Conservation (phyloP, 2,329 filamentous ascomycete genomes). For the Bimuria novae-zelandiae region DNA sequence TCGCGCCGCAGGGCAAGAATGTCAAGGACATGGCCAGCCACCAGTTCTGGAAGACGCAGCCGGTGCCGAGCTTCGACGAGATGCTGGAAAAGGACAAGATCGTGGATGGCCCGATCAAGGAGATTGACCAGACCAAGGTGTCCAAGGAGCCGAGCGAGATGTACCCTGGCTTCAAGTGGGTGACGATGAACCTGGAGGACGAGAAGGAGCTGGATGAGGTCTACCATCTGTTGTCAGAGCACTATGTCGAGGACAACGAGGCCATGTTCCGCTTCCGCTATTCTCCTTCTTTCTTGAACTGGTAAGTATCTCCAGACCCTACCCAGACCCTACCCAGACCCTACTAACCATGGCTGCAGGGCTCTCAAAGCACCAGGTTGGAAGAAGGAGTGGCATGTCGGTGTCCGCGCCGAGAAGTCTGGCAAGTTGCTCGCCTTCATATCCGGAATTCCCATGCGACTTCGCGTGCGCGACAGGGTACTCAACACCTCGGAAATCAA, state of each 20-base stretch:
- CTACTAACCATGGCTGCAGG: slow-evolving; percentile 55
- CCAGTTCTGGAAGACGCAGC: slow-evolving; percentile 99
- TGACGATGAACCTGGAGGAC: slow-evolving; percentile 81
- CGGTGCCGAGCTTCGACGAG: slow-evolving; percentile 78
- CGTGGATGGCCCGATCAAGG: slow-evolving; percentile 82
- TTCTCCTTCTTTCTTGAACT: slow-evolving; percentile 83
- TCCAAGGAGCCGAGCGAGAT: slow-evolving; percentile 76
- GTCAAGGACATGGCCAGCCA: slow-evolving; percentile 95
- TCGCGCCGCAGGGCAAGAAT: slow-evolving; percentile 81
- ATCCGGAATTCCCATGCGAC: slow-evolving; percentile 83
- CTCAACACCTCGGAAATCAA: slow-evolving; percentile 91
- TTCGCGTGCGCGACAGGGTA: slow-evolving; percentile 77
- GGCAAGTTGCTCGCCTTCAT: slow-evolving; percentile 94
- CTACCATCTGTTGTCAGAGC: slow-evolving; percentile 85
- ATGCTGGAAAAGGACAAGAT: slow-evolving; percentile 49
- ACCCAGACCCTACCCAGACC: no score
- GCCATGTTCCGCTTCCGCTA: slow-evolving; percentile 99
- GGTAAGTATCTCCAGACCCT: slow-evolving; percentile 58
- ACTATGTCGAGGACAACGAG: slow-evolving; percentile 97
- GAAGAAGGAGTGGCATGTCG: slow-evolving; percentile 93
- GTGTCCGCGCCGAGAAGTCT: slow-evolving; percentile 82
- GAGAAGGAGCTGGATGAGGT: slow-evolving; percentile 82
- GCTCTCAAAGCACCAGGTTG: slow-evolving; percentile 93
- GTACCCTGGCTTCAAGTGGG: slow-evolving; percentile 86
- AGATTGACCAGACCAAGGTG: slow-evolving; percentile 77